Evolutionary conservation across 148 eudicot species (phyloP).

Genomic region (Pouteria glomerata): DNA sequence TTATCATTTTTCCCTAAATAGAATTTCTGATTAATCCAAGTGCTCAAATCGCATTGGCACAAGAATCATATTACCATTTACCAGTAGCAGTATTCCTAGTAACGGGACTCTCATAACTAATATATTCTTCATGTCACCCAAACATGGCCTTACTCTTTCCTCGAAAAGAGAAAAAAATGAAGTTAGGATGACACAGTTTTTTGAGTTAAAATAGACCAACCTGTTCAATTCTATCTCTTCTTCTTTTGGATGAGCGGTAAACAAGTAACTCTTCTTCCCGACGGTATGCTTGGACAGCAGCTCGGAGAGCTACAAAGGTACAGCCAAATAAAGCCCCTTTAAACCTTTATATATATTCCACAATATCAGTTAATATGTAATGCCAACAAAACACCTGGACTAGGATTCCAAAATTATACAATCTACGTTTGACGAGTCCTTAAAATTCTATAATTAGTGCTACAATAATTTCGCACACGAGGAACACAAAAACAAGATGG

Average conservation of each 20-base stretch:
- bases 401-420: too few species aligned
- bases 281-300: slow-evolving; percentile 72
- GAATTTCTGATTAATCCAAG: neutral
- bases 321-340: neutral
- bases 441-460: too few species aligned
- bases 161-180: neutral
- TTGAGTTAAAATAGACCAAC: slow-evolving; percentile 22
- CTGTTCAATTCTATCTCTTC: slow-evolving; percentile 77
- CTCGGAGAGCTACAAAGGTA: slow-evolving; percentile 56
- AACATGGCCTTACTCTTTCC: neutral
- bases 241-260: slow-evolving; percentile 56
- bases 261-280: slow-evolving; percentile 66
- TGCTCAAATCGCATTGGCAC: neutral
- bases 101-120: neutral
- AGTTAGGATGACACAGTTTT: neutral
- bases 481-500: too few species aligned
- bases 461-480: too few species aligned
- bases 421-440: too few species aligned
- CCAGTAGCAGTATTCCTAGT: neutral
- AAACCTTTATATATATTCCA: too few species aligned
- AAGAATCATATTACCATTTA: neutral
- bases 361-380: too few species aligned
- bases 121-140: neutral
- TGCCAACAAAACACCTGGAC: too few species aligned
- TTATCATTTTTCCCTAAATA: neutral